Evolutionary conservation across 2,329 filamentous ascomycete species (phyloP).

Genomic region (Cladosporium sp.): DNA sequence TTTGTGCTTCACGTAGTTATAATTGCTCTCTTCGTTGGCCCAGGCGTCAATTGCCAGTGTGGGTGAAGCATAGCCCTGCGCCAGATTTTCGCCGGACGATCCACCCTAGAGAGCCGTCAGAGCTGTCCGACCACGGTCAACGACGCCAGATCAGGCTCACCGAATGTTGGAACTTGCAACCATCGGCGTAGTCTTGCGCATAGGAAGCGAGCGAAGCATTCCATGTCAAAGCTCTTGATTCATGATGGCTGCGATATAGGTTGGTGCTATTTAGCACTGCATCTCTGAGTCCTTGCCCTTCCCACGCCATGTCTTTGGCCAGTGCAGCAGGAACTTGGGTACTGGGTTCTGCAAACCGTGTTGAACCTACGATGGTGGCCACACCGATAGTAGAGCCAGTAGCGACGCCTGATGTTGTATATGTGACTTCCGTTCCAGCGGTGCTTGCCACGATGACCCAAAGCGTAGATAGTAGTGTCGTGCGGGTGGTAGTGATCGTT

Average conservation of each 20-base stretch:
- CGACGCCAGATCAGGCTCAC: conserved; percentile 11
- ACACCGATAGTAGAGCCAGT: conserved; percentile 3
- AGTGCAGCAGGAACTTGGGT: neutral
- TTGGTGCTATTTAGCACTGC: conserved; percentile 32
- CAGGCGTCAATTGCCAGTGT: conserved; percentile 28
- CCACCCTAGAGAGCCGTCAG: conserved; percentile 21
- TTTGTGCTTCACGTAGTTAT: conserved; percentile 24
- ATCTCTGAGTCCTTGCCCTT: conserved; percentile 14
- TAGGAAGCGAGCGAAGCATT: conserved; percentile 25
- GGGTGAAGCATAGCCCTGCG: conserved; percentile 21
- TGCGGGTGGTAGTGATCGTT: conserved; percentile 21
- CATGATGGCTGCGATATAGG: conserved; percentile 23
- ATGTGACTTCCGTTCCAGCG: conserved; percentile 11
- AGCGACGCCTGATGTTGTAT: conserved; percentile 13
- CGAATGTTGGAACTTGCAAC: conserved; percentile 30
- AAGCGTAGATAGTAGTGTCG: conserved; percentile 17
- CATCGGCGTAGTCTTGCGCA: conserved; percentile 25
- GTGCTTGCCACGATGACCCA: conserved; percentile 18
- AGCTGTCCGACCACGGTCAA: too few relatives aligned
- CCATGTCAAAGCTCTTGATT: conserved; percentile 24
- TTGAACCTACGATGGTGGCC: neutral
- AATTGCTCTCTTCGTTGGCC: conserved; percentile 27
- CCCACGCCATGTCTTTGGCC: conserved; percentile 15
- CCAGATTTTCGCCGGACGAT: conserved; percentile 31
- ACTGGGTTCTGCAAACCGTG: neutral